Base-by-base conservation (phyloP, 306 rosid genomes). In the Malus orientalis region DNA sequence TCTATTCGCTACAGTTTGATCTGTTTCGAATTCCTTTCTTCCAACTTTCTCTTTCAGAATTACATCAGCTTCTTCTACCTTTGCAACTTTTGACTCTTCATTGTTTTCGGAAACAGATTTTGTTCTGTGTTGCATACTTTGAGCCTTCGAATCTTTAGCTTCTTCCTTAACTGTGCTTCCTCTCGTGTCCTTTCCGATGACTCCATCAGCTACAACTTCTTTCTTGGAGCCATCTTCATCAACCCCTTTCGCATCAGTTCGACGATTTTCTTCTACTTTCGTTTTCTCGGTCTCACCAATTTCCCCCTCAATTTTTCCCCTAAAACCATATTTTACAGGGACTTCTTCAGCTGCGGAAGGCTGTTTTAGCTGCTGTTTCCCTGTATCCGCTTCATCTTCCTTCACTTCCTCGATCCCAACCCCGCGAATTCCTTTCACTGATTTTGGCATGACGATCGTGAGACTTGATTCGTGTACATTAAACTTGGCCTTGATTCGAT, bases 361-460 rank as follows among this genome's bases (percentile, higher is more conserved):
- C 51, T 78, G 64, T 76, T 60, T n/a, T 20, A 42, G 67, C 45
- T 65, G 42, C 22, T 59, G 47, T 25, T 15, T 74, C 55, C 70
- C 77, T 66, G 49, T 78, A 63, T 40, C 64, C 53, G 6, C 62
- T 57, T 76, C 76, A 57, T 84, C 87, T 83, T 85, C 88, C 62
- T 80, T 78, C 20, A 87, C 64, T 82, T 93, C 98, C 79, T 88
- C 89, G 71, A 91, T 77, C 70, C 45, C 76, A 51, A 59, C 80
- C 45, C 93, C 88, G 11, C 71, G 45, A 30, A 84, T 72, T 45
- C 90, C 93, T 75, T 86, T 93, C 25, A 57, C 84, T 32, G 71
- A 76, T 70, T 91, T 93, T n/a, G 96, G 91, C 89, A 93, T 86
- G 38, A 70, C 3, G 57, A 89, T 89, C 5, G 72, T 85, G 72